These are phyloP conservation scores for Cryptococcus sp. DNA, from an alignment of 1,284 basidiomycete species.

Conservation along the genomic window DNA sequence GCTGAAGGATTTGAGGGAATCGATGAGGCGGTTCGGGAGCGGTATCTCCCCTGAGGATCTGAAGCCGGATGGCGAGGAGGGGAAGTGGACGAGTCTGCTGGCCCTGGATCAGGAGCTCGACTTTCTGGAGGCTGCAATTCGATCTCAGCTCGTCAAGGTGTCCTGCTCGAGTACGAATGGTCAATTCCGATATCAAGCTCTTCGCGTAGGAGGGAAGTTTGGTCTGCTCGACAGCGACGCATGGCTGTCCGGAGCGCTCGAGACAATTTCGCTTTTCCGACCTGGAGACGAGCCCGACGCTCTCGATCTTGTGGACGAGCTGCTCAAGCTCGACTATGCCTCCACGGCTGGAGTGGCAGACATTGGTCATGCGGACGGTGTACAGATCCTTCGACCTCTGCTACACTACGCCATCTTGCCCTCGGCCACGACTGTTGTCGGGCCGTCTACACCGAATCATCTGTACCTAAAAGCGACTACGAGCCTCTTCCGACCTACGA, in stretches of 20 bases:
- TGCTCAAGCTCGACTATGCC: slow-evolving; percentile 31
- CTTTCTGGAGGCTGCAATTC: not conserved
- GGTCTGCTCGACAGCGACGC: not conserved
- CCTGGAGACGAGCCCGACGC: slow-evolving; percentile 45
- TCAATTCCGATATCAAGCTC: no score
- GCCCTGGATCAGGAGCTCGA: not conserved
- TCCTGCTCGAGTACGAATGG: not conserved
- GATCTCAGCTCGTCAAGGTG: no score
- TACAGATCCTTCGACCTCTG: slow-evolving; percentile 46
- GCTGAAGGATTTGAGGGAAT: not conserved
- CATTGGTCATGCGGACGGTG: slow-evolving; percentile 27
- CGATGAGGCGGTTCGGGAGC: no score
- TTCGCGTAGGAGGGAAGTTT: not conserved
- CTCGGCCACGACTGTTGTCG: slow-evolving; percentile 34
- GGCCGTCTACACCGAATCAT: slow-evolving; percentile 34
- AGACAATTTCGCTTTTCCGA: slow-evolving; percentile 2
- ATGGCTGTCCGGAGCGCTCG: not conserved
- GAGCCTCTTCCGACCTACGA: slow-evolving; percentile 40
- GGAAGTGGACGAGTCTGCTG: not conserved
- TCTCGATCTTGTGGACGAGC: slow-evolving; percentile 37
- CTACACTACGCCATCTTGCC: slow-evolving; percentile 45
- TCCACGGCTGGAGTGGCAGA: not conserved
- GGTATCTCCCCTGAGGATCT: not conserved
- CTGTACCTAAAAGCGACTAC: slow-evolving; percentile 46
- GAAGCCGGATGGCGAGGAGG: not conserved